A percentile compares a stretch with the other conserved stretches of the same genome.
phyloP scores from a whole-genome alignment of 2,329 filamentous ascomycete species.

The Diaporthe sp. region DNA sequence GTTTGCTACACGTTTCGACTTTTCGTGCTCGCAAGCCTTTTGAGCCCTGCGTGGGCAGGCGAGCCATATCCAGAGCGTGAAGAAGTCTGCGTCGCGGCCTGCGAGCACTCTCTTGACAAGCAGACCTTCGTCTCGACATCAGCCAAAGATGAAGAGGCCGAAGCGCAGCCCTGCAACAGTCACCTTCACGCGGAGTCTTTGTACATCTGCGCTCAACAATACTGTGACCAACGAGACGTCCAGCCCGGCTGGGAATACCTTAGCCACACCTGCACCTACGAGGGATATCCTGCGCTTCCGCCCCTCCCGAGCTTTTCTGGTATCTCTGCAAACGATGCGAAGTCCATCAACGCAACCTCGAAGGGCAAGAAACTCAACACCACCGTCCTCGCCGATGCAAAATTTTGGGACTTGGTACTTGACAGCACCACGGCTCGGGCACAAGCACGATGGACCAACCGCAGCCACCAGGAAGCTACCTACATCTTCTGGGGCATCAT shows the following conservation, averaged over 20 bases:
- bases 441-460: conserved; percentile 16
- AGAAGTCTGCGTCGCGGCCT: conserved; percentile 20
- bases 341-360: conserved; percentile 3
- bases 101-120: conserved; percentile 10
- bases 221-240: conserved; percentile 2
- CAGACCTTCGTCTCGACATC: background rate
- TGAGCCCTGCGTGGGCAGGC: background rate
- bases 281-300: background rate
- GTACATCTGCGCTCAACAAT: conserved; percentile 3
- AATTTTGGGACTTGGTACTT: background rate
- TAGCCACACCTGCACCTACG: background rate
- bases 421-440: background rate
- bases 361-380: conserved; percentile 18
- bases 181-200: background rate
- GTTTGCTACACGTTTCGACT: background rate
- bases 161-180: background rate
- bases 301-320: background rate
- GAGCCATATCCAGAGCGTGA: conserved; percentile 19
- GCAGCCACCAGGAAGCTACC: background rate
- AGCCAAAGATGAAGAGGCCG: background rate
- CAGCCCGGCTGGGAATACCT: conserved; percentile 7
- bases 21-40: background rate
- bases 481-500: conserved; percentile 30
- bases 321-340: background rate
- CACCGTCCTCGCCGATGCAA: background rate